Percentiles rank a stretch among this genome's conserved stretches.
Conservation (phyloP, 164 flowering plant species). For the Buxus sempervirens region DNA sequence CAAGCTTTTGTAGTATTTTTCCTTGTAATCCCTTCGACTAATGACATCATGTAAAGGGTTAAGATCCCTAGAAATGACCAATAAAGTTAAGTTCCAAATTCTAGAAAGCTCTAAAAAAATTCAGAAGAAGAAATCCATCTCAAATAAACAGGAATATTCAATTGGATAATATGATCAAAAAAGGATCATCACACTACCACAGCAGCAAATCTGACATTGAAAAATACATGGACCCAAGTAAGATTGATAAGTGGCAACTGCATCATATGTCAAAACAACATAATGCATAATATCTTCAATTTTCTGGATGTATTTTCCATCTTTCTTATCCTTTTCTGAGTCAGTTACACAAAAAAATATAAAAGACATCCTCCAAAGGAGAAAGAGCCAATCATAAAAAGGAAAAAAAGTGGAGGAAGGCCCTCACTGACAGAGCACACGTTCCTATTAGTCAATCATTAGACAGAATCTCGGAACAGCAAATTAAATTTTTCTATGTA, state of each 20-base stretch:
- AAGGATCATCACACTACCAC: neutral
- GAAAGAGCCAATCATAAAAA: neutral
- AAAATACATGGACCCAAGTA: neutral
- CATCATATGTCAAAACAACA: neutral
- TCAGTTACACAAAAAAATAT: neutral
- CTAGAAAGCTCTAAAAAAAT: constrained; percentile 14
- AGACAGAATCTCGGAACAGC: too few relatives aligned
- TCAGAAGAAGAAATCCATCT: constrained; percentile 10
- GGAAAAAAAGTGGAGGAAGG: too few relatives aligned
- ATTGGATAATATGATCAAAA: constrained; percentile 5
- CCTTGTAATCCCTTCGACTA: constrained; percentile 50
- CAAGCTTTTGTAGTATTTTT: constrained; percentile 67
- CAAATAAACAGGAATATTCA: constrained; percentile 13
- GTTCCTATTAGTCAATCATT: too few relatives aligned
- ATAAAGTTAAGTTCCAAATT: constrained; percentile 17
- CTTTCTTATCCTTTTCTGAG: neutral
- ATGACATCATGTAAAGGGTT: constrained; percentile 84
- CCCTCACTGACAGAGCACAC: too few relatives aligned
- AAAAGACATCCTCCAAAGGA: neutral
- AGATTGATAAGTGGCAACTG: neutral
- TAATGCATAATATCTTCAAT: neutral
- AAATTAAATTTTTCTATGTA: too few relatives aligned
- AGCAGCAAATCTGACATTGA: neutral
- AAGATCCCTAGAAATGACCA: constrained; percentile 66
- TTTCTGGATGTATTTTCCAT: neutral